Percentiles rank a stretch among this genome's conserved stretches.
Conservation (phyloP, 805 yeast species). For the Yamadazyma scolyti region DNA sequence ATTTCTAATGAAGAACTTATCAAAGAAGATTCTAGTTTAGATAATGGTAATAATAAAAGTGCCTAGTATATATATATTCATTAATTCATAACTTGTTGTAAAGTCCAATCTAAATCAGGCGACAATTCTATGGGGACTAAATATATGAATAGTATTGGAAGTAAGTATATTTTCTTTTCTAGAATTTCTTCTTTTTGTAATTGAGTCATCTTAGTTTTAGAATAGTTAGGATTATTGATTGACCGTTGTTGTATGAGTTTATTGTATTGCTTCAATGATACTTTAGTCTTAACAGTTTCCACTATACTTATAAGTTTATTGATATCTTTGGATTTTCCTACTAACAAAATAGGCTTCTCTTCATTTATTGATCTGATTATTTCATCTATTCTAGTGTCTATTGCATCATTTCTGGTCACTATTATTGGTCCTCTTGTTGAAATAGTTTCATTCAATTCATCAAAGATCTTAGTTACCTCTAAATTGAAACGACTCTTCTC, state of each 20-base stretch:
- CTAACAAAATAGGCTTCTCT: conserved; percentile 3
- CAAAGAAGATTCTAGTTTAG: conserved; percentile 1
- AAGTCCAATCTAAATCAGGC: conserved; percentile 5
- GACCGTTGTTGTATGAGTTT: conserved; percentile 9
- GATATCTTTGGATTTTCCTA: conserved; percentile 6
- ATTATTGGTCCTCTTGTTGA: conserved; percentile 4
- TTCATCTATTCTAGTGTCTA: conserved; percentile 9
- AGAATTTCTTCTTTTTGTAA: conserved; percentile 1
- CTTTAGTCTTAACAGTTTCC: conserved; percentile 10
- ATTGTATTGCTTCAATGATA: conserved; percentile 8
- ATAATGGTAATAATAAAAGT: not conserved
- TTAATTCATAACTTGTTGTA: conserved; percentile 1
- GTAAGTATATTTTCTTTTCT: conserved; percentile 3
- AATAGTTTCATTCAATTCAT: not conserved
- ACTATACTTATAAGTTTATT: conserved; percentile 9
- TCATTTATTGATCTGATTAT: conserved; percentile 1
- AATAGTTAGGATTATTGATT: conserved; percentile 6
- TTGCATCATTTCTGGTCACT: conserved; percentile 8
- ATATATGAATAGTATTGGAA: conserved; percentile 11
- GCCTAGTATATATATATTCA: not conserved
- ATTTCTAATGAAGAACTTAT: conserved; percentile 2
- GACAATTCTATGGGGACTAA: conserved; percentile 6
- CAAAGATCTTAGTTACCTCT: conserved; percentile 1
- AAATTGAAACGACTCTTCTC: not conserved
- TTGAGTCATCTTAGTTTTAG: not conserved